These are phyloP conservation scores for Clonostachys byssicola DNA, from an alignment of 2,329 filamentous ascomycete species.

Conservation along the genomic window DNA sequence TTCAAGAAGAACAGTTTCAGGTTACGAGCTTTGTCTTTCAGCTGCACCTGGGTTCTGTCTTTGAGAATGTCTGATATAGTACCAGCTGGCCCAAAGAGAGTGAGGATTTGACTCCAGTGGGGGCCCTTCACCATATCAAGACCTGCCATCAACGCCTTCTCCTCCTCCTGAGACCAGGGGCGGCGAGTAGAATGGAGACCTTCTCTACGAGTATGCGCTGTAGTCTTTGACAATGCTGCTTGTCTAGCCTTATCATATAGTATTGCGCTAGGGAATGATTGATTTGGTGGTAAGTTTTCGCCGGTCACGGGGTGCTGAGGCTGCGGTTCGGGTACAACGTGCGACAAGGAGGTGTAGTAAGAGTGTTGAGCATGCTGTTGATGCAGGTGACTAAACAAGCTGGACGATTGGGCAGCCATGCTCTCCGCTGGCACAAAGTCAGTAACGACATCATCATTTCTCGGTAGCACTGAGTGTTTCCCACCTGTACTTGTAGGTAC, in stretches of 20 bases:
- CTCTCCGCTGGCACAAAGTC: constrained; percentile 16
- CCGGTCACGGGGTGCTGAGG: constrained; percentile 19
- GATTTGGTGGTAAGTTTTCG: constrained; percentile 48
- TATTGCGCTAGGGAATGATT: constrained; percentile 48
- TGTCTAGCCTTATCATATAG: constrained; percentile 57
- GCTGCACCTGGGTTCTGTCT: constrained; percentile 84
- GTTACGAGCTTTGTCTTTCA: constrained; percentile 90
- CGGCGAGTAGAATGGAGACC: constrained; percentile 61
- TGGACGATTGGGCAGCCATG: constrained; percentile 26
- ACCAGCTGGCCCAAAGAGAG: constrained; percentile 76
- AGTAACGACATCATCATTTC: neutral
- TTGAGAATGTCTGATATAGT: constrained; percentile 79
- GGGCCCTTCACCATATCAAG: constrained; percentile 86
- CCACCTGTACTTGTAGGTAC: constrained; percentile 31
- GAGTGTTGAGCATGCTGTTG: constrained; percentile 18
- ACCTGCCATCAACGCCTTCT: constrained; percentile 84
- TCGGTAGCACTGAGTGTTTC: constrained; percentile 4
- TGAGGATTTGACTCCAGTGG: constrained; percentile 89
- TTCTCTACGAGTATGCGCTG: constrained; percentile 50
- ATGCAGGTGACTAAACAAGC: constrained; percentile 24
- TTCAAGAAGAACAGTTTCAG: constrained; percentile 90
- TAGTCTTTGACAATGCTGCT: constrained; percentile 52
- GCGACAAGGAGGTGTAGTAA: constrained; percentile 24
- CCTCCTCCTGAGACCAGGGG: constrained; percentile 85
- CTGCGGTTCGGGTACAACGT: constrained; percentile 24